Percentiles rank a stretch among this genome's conserved stretches.
Evolutionary conservation across 345 rosid genomes (phyloP).

Genomic region (Citrus unshiu): DNA sequence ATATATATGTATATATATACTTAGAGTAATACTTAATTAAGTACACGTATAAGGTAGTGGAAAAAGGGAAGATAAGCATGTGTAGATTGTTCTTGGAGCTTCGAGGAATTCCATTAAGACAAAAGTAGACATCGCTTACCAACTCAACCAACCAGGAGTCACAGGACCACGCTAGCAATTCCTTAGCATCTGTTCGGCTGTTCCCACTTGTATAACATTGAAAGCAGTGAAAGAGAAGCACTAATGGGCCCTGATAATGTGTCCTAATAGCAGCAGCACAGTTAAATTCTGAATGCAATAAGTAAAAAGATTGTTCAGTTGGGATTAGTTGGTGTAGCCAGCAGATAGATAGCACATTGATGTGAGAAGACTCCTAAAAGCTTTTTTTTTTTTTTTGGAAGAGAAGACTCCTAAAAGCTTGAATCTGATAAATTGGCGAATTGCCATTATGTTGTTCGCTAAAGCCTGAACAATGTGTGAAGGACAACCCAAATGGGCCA

Average conservation of each 20-base stretch:
- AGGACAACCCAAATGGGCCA: not conserved
- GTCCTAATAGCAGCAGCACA: not conserved
- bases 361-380: constrained; percentile 3
- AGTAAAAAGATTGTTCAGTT: not conserved
- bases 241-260: not conserved
- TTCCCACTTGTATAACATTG: not conserved
- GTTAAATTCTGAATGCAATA: not conserved
- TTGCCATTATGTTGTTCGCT: constrained; percentile 28
- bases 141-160: not conserved
- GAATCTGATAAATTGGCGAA: not conserved
- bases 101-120: constrained; percentile 1
- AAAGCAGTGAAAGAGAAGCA: not conserved
- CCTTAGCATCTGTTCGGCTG: not conserved
- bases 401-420: constrained; percentile 5
- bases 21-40: too few species aligned
- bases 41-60: too few species aligned
- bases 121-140: constrained; percentile 4
- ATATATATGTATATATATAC: too few species aligned
- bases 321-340: not conserved
- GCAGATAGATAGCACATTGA: constrained; percentile 10
- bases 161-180: not conserved
- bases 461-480: constrained; percentile 7
- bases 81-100: constrained; percentile 10
- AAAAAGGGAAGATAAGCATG: not conserved
- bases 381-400: not conserved